A percentile compares a stretch with the other conserved stretches of the same genome.
Conservation (phyloP, 2,329 filamentous ascomycete species). For the Mycocentrospora acerina region DNA sequence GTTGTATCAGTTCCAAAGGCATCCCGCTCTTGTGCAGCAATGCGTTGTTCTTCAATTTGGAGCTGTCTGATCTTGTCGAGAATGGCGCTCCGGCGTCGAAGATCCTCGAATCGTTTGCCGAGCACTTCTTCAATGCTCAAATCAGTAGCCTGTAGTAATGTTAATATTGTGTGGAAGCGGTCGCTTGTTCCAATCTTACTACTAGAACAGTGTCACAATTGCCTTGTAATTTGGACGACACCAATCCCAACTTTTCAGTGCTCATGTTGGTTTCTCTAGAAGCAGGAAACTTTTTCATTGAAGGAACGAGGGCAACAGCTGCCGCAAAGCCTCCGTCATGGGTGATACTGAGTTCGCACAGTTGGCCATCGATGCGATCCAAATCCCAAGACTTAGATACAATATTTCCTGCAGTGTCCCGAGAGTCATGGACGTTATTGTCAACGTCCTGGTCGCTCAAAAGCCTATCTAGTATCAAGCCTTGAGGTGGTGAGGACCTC, state of each 20-base stretch:
- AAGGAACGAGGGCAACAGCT: slow-evolving; percentile 63
- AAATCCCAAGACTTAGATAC: slow-evolving; percentile 4
- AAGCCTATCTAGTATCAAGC: slow-evolving; percentile 26
- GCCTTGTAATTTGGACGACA: no score
- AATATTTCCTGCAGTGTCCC: slow-evolving; percentile 1
- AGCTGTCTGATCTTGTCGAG: background rate
- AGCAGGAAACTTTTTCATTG: slow-evolving; percentile 2
- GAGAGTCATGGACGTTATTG: background rate
- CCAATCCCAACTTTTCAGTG: no score
- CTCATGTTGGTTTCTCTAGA: no score
- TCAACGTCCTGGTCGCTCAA: slow-evolving; percentile 1
- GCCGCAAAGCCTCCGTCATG: slow-evolving; percentile 84
- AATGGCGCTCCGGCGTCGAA: background rate
- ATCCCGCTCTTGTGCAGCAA: background rate
- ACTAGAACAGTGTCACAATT: no score
- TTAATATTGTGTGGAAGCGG: background rate
- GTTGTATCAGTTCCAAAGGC: background rate
- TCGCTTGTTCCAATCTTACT: no score
- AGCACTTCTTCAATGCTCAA: background rate
- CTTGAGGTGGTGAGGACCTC: slow-evolving; percentile 24
- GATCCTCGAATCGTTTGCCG: background rate
- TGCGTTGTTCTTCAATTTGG: background rate
- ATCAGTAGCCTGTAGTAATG: background rate
- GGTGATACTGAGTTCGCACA: slow-evolving; percentile 76
- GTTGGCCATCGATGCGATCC: slow-evolving; percentile 43